Evolutionary conservation across 768 basidiomycete species (phyloP).

Genomic region (Suillus spraguei): DNA sequence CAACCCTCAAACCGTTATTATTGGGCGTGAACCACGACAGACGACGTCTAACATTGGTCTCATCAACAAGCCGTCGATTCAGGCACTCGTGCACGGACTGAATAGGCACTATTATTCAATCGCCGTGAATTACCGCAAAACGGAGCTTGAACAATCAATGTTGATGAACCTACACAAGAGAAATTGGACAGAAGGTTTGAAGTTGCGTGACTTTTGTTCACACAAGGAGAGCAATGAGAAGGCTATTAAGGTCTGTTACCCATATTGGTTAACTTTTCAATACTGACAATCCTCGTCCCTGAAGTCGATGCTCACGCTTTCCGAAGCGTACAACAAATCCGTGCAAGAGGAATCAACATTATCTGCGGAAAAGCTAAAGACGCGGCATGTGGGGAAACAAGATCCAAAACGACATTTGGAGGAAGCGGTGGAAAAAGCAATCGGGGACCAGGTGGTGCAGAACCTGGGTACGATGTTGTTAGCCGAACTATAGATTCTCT

Average conservation of each 20-base stretch:
- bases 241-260: conserved; percentile 81
- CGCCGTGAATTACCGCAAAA: conserved; percentile 97
- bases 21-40: conserved; percentile 94
- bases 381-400: conserved; percentile 95
- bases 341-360: conserved; percentile 98
- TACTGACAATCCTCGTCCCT: conserved; percentile 21
- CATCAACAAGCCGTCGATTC: conserved; percentile 99
- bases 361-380: conserved; percentile 91
- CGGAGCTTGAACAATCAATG: conserved; percentile 98
- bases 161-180: conserved; percentile 98
- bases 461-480: conserved; percentile 93
- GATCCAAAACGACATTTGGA: conserved; percentile 98
- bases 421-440: conserved; percentile 96
- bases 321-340: conserved; percentile 95
- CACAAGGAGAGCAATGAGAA: conserved; percentile 91
- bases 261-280: conserved; percentile 21
- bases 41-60: conserved; percentile 98
- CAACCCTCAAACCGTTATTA: conserved; percentile 85
- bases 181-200: conserved; percentile 98
- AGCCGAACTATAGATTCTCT: conserved; percentile 71
- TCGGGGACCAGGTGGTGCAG: conserved; percentile 97
- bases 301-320: conserved; percentile 91
- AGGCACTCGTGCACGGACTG: conserved; percentile 95
- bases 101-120: conserved; percentile 99
- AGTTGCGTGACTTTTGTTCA: conserved; percentile 84